Evolutionary conservation across 2,329 filamentous ascomycete species (phyloP).

Genomic region (Ophiosphaerella narmari): DNA sequence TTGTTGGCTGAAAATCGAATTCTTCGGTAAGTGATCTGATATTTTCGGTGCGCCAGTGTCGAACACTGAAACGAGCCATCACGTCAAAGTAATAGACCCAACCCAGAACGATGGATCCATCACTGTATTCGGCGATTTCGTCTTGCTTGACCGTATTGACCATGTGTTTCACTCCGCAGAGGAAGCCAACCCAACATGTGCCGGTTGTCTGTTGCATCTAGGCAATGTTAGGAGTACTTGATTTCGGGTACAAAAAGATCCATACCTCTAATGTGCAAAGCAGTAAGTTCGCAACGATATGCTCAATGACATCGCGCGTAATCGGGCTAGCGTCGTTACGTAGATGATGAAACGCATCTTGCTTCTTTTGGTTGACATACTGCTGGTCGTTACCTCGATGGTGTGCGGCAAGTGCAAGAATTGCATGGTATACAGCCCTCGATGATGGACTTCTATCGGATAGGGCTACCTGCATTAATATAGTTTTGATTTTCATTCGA

Average conservation of each 20-base stretch:
- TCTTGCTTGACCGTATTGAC: conserved; percentile 1
- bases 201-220: conserved; percentile 3
- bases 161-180: conserved; percentile 5
- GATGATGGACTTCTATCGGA: conserved; percentile 1
- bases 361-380: conserved; percentile 1
- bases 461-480: conserved; percentile 1
- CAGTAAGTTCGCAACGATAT: conserved; percentile 4
- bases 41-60: conserved; percentile 15
- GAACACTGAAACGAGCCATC: conserved; percentile 10
- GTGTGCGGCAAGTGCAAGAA: conserved; percentile 7
- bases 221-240: not conserved
- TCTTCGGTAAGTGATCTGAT: conserved; percentile 2
- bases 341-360: conserved; percentile 1
- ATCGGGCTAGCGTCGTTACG: not conserved
- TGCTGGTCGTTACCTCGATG: conserved; percentile 2
- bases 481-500: not conserved
- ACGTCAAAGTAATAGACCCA: conserved; percentile 14
- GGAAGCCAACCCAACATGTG: conserved; percentile 3
- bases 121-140: not conserved
- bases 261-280: conserved; percentile 6
- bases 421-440: not conserved
- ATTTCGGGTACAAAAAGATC: not conserved
- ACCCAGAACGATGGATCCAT: not conserved
- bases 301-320: conserved; percentile 1
- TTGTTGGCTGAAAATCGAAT: conserved; percentile 3